phyloP scores from a whole-genome alignment of 176 grass and related monocot genomes.

The Avena insularis region DNA sequence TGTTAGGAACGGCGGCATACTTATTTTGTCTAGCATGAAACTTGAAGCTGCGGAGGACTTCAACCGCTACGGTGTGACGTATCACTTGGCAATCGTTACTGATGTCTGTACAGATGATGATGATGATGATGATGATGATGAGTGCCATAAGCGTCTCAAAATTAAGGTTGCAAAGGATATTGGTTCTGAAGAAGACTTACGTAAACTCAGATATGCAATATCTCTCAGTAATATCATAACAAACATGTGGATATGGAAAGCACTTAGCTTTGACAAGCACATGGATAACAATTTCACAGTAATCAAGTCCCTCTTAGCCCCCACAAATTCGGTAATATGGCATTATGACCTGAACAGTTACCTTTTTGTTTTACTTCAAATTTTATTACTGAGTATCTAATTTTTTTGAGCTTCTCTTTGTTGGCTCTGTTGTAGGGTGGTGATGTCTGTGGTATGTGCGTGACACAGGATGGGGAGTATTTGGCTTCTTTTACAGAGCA shows the following conservation, averaged over 20 bases:
- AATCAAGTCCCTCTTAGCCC: slow-evolving; percentile 51
- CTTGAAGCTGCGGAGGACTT: slow-evolving; percentile 49
- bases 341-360: slow-evolving; percentile 13
- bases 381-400: slow-evolving; percentile 10
- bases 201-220: slow-evolving; percentile 44
- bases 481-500: slow-evolving; percentile 35
- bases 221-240: slow-evolving; percentile 60
- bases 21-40: slow-evolving; percentile 64
- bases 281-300: slow-evolving; percentile 63
- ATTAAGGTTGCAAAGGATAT: slow-evolving; percentile 44
- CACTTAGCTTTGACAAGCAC: slow-evolving; percentile 27
- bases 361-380: background rate
- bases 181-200: slow-evolving; percentile 19
- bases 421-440: slow-evolving; percentile 40
- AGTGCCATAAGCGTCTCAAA: slow-evolving; percentile 43
- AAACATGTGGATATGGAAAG: slow-evolving; percentile 62
- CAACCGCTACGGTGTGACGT: slow-evolving; percentile 43
- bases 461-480: slow-evolving; percentile 19
- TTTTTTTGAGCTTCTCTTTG: slow-evolving; percentile 13
- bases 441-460: slow-evolving; percentile 13
- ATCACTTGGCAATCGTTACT: slow-evolving; percentile 60
- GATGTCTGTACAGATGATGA: slow-evolving; percentile 53
- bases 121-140: slow-evolving; percentile 30
- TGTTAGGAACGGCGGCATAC: slow-evolving; percentile 58
- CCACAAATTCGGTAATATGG: slow-evolving; percentile 57